Base-by-base conservation (phyloP, 495 filamentous ascomycete genomes). In the Schizothecium vesticola region DNA sequence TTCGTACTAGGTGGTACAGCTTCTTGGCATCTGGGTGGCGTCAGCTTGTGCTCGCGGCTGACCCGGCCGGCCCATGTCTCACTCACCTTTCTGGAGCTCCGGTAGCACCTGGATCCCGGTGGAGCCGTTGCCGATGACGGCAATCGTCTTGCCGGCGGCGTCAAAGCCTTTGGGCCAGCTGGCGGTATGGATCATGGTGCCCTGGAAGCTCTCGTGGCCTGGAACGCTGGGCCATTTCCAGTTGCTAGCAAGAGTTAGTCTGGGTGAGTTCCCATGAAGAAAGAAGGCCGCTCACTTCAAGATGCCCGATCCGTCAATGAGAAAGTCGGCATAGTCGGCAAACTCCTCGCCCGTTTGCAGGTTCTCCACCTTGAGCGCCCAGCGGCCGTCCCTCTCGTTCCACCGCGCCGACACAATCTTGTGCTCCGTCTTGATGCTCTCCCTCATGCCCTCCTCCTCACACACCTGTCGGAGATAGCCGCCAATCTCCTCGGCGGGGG, bases 31-130 rank as follows among this genome's bases (percentile, higher is more conserved):
- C 80, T 78, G 25, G 31, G 51, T 21, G 70, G 64, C 58, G 70
- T 77, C 66, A 78, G 77, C 64, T 63, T 12, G 25, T n/a, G n/a
- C n/a, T 70, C 16, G 83, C 63, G 84, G 43, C 43, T 51, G 43
- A 51, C 43, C 77, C 69, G 80, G 77, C 59, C 72, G 72, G 58
- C 77, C 68, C 3, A 57, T 21, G n/a, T 16, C 55, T 31, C 70
- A 66, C 65, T 82, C 80, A 78, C 85, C 79, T 23, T 83, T 83
- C 63, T 88, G 81, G 56, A 91, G 81, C 8, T 82, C 83, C 1
- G 88, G 87, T 16, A 92, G 76, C 23, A 91, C 82, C 68, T 92
- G 89, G 29, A 82, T 85, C 71, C 75, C 82, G 63, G 76, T 89
- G 78, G 72, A 87, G 59, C 74, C 86, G 78, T 80, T 91, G 77